Percentiles rank a stretch among this genome's conserved stretches.
phyloP scores from a whole-genome alignment of 2,329 filamentous ascomycete genomes.

The Epichloe typhina region DNA sequence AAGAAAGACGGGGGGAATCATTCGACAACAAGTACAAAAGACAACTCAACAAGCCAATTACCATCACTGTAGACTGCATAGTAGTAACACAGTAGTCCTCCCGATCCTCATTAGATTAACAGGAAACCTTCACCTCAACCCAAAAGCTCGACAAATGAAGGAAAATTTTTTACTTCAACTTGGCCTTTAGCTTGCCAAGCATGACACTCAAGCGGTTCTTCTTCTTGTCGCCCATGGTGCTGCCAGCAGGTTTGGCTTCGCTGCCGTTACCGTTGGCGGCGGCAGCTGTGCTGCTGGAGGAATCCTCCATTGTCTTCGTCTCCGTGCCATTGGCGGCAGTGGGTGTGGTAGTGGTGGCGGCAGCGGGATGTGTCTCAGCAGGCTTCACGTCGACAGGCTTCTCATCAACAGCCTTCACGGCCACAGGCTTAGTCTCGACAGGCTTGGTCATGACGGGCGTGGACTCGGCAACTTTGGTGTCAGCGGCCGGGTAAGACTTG shows the following conservation, averaged over 20 bases:
- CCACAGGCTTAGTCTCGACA: constrained; percentile 5
- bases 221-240: constrained; percentile 47
- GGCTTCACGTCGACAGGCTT: neutral
- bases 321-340: constrained; percentile 12
- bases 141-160: neutral
- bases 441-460: constrained; percentile 11
- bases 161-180: constrained; percentile 18
- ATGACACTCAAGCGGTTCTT: constrained; percentile 51
- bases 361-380: neutral
- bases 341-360: neutral
- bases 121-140: constrained; percentile 9
- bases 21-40: constrained; percentile 21
- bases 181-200: constrained; percentile 43
- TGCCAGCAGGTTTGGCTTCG: constrained; percentile 10
- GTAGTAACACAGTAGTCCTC: constrained; percentile 7
- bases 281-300: neutral
- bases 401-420: neutral
- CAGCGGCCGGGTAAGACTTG: constrained; percentile 10
- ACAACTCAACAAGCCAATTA: constrained; percentile 21
- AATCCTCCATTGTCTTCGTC: constrained; percentile 9
- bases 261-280: neutral
- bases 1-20: constrained; percentile 24
- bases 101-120: constrained; percentile 3
- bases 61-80: constrained; percentile 12
- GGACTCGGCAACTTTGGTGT: constrained; percentile 5